phyloP scores from a whole-genome alignment of 768 basidiomycete species.

The Rhizopogon vulgaris region DNA sequence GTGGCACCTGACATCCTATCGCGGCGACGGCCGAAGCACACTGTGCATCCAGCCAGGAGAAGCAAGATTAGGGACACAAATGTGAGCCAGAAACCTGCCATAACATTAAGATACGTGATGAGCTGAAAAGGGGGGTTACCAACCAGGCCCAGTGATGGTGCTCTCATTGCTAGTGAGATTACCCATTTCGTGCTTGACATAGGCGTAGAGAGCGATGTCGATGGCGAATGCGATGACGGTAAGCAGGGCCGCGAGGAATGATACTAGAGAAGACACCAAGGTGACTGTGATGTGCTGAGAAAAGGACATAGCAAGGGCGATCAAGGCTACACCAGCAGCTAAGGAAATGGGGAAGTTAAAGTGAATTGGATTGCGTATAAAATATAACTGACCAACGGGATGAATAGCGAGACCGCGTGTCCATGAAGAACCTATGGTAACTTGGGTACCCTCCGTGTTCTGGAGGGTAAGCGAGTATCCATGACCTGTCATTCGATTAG shows the following conservation, averaged over 20 bases:
- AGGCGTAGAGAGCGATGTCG: constrained; percentile 68
- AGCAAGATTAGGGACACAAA: constrained; percentile 61
- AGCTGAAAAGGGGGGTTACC: constrained; percentile 12
- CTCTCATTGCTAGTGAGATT: constrained; percentile 38
- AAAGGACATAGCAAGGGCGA: constrained; percentile 59
- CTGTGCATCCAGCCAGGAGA: constrained; percentile 58
- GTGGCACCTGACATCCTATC: constrained; percentile 41
- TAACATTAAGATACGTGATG: constrained; percentile 1
- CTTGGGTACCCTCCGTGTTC: constrained; percentile 27
- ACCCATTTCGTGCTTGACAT: constrained; percentile 50
- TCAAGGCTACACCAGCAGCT: constrained; percentile 50
- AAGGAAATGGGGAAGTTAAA: neutral
- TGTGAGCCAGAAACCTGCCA: constrained; percentile 69
- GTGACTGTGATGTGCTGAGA: constrained; percentile 46
- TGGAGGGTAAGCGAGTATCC: constrained; percentile 48
- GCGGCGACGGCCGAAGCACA: constrained; percentile 62
- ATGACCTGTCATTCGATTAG: constrained; percentile 32
- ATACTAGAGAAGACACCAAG: constrained; percentile 38
- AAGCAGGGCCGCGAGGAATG: constrained; percentile 65
- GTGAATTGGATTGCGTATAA: neutral
- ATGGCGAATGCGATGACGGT: constrained; percentile 70
- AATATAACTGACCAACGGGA: constrained; percentile 54
- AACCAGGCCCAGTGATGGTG: constrained; percentile 62
- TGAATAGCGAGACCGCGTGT: constrained; percentile 72
- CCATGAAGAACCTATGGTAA: constrained; percentile 50